These are phyloP conservation scores for Chlorella vulgaris DNA, from an alignment of 139 green algal species.

Conservation along the genomic window DNA sequence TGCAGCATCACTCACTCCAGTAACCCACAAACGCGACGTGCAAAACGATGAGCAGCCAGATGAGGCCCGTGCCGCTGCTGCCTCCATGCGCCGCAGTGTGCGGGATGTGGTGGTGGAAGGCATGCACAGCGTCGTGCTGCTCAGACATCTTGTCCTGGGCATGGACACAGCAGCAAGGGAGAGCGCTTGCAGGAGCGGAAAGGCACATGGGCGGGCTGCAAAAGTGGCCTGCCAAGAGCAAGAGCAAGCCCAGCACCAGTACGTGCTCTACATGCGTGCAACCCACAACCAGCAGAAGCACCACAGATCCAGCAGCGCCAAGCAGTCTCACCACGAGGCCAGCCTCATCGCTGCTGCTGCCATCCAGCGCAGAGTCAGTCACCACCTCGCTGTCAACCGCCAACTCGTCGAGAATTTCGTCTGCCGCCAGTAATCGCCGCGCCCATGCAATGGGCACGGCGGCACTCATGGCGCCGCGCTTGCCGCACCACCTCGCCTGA, in stretches of 20 bases:
- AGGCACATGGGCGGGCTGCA: no score
- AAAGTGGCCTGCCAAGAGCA: no score
- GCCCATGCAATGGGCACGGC: not conserved
- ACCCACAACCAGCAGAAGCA: no score
- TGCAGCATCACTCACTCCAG: not conserved
- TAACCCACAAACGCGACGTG: slow-evolving; percentile 5
- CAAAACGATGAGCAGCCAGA: slow-evolving; percentile 10
- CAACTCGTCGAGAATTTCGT: not conserved
- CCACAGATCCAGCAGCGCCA: no score
- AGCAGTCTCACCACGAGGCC: no score
- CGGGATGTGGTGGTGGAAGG: slow-evolving; percentile 2
- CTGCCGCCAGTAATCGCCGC: not conserved
- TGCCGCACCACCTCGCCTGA: not conserved
- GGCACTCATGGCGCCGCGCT: not conserved
- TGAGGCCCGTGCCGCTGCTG: slow-evolving; percentile 14
- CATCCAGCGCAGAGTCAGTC: not conserved
- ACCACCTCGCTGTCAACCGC: not conserved
- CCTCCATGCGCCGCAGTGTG: not conserved
- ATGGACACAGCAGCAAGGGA: not conserved
- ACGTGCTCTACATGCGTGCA: no score
- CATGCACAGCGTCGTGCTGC: not conserved
- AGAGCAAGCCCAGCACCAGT: no score
- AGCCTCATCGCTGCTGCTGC: not conserved
- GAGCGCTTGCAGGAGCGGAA: not conserved
- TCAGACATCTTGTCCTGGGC: not conserved